These are phyloP conservation scores for Suhomyces tanzawaensis DNA, from an alignment of 805 yeast genomes.

Conservation along the genomic window DNA sequence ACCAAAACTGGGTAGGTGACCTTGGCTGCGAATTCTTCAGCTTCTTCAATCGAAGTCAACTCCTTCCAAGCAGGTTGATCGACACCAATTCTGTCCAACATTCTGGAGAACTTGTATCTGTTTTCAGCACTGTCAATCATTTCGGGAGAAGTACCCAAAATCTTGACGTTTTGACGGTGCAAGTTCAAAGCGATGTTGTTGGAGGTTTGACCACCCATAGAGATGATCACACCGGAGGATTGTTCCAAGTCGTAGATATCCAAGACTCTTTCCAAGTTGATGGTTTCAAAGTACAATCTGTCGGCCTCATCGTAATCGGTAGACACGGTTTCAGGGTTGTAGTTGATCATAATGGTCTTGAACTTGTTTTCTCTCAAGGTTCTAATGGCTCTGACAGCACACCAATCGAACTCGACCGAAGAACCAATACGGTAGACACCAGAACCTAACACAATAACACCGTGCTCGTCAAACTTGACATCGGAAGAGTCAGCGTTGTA, in stretches of 20 bases:
- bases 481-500: slow-evolving; percentile 90
- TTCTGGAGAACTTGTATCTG: slow-evolving; percentile 95
- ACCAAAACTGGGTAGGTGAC: slow-evolving; percentile 94
- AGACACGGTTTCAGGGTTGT: slow-evolving; percentile 98
- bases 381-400: slow-evolving; percentile 96
- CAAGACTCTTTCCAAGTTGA: slow-evolving; percentile 88
- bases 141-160: slow-evolving; percentile 95
- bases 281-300: slow-evolving; percentile 92
- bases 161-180: slow-evolving; percentile 92
- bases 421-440: slow-evolving; percentile 99
- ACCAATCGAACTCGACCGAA: slow-evolving; percentile 98
- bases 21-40: slow-evolving; percentile 85
- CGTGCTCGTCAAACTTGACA: slow-evolving; percentile 84
- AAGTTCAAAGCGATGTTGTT: slow-evolving; percentile 92
- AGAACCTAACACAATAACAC: slow-evolving; percentile 93
- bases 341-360: slow-evolving; percentile 95
- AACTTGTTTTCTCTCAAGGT: slow-evolving; percentile 81
- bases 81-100: slow-evolving; percentile 93
- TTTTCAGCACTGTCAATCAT: slow-evolving; percentile 98
- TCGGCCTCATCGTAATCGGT: slow-evolving; percentile 99
- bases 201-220: slow-evolving; percentile 99
- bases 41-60: slow-evolving; percentile 87
- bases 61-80: slow-evolving; percentile 99
- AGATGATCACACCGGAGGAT: slow-evolving; percentile 86
- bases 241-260: slow-evolving; percentile 93